These are phyloP conservation scores for Citrullus colocynthis DNA, from an alignment of 306 rosid genomes.

Conservation along the genomic window DNA sequence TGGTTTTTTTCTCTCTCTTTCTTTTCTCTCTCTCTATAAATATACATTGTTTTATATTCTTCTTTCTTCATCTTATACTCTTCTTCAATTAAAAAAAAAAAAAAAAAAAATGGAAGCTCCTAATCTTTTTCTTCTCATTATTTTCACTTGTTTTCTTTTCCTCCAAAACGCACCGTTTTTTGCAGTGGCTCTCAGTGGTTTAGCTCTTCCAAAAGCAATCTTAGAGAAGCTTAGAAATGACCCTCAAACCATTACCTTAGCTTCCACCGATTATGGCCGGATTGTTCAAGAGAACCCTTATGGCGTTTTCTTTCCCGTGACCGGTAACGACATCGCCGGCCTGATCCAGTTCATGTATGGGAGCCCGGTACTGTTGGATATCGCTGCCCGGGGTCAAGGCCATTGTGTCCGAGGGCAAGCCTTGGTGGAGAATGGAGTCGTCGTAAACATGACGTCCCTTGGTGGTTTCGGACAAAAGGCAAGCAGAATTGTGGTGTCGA, in stretches of 20 bases:
- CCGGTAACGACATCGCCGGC: conserved; percentile 25
- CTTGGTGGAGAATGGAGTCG: conserved; percentile 51
- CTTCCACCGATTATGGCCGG: conserved; percentile 63
- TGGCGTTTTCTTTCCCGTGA: conserved; percentile 35
- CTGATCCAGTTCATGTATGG: conserved; percentile 31
- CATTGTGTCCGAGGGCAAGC: conserved; percentile 80
- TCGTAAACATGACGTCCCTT: conserved; percentile 55
- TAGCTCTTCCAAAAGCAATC: conserved; percentile 20
- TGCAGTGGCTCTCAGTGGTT: neutral
- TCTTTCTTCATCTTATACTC: neutral
- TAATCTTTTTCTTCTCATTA: neutral
- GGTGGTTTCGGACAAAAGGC: neutral
- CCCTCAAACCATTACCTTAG: conserved; percentile 19
- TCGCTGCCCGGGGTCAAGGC: conserved; percentile 64
- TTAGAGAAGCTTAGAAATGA: conserved; percentile 27
- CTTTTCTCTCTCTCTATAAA: neutral
- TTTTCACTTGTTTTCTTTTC: neutral
- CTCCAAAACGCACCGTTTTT: neutral
- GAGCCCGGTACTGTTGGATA: neutral
- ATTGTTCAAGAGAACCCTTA: conserved; percentile 24
- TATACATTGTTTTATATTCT: neutral
- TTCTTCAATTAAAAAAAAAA: too few relatives aligned
- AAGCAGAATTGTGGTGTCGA: conserved; percentile 21
- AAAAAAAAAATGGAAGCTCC: neutral
- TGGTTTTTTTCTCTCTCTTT: neutral